phyloP scores from a whole-genome alignment of 805 yeast genomes.

The Yarrowia divulgata region DNA sequence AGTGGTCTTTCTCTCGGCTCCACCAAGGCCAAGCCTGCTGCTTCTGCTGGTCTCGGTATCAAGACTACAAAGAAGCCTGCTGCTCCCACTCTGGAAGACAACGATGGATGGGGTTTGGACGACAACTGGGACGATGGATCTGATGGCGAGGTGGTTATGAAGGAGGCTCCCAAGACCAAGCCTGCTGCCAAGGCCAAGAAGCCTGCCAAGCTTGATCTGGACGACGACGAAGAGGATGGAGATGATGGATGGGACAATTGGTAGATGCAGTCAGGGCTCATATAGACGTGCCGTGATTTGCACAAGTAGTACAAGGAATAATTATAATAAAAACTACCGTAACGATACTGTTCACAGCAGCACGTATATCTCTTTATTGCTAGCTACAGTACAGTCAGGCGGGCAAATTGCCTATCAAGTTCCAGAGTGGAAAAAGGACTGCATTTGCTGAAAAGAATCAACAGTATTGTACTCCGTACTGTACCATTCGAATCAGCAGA shows the following conservation, averaged over 20 bases:
- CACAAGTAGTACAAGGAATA: no score
- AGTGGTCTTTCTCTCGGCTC: slow-evolving; percentile 22
- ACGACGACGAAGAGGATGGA: slow-evolving; percentile 42
- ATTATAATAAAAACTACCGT: no score
- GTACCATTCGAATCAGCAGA: no score
- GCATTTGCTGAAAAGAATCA: no score
- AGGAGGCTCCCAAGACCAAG: slow-evolving; percentile 27
- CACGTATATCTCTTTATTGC: no score
- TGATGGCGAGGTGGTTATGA: slow-evolving; percentile 36
- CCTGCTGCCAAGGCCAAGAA: slow-evolving; percentile 32
- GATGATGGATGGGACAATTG: slow-evolving; percentile 41
- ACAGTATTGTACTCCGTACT: no score
- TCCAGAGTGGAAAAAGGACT: no score
- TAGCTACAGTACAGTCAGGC: no score
- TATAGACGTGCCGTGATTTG: neutral
- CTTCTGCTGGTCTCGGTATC: slow-evolving; percentile 6
- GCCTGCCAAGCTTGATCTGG: slow-evolving; percentile 37
- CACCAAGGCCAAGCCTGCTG: slow-evolving; percentile 10
- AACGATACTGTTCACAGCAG: neutral
- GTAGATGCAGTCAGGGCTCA: neutral
- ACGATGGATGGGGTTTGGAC: slow-evolving; percentile 27
- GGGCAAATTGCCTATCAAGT: no score
- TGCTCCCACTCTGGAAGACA: slow-evolving; percentile 11
- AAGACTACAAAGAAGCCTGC: slow-evolving; percentile 13
- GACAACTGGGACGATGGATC: slow-evolving; percentile 39